Evolutionary conservation across 2,329 filamentous ascomycete genomes (phyloP), one percentile per base, ranked within the genome.

Genomic region (Aspergillus viridinutans): DNA sequence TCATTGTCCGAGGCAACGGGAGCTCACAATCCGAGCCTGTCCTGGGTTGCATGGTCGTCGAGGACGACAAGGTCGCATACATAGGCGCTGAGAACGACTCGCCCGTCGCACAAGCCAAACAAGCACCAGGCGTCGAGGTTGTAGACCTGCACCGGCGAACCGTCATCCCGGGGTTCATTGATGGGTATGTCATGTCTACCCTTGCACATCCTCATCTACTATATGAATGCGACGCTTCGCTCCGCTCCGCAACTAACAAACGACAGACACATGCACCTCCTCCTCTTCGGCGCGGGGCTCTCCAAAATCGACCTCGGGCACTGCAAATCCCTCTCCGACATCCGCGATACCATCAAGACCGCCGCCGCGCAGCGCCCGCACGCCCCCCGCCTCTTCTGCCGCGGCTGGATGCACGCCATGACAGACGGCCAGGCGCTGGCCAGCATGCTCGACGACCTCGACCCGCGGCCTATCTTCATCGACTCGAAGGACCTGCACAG

Each of bases 401-500:
- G 70, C 56, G 76, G 77, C 3, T 81, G 79, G 79, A 77, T 80
- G 72, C 78, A 80, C 55, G 71, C 68, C 23, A 76, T 76, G 72
- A 80, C 77, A 0, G 63, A 74, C 43, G 72, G 74, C 3, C 58
- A 71, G 26, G 77, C 78, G 0, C 69, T 77, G 29, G 76, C 78
- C 5, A 72, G 64, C 32, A 75, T 74, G 67, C 58, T 81, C 9
- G 79, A 81, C 56, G 78, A 79, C 55, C 64, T 81, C 20, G 78
- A 80, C 58, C 63, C 70, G 1, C 71, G 78, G 23, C 78, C 79
- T 0, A 80, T 81, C 52, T 81, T 76, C 61, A 78, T 81, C 52
- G 76, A 81, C 50, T 71, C 77, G 3, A 77, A 79, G 51, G 78
- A 80, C 57, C 68, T 81, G 17, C 79, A 81, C 62, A 80, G 77